Evolutionary conservation across 495 filamentous ascomycete genomes (phyloP), one percentile per base, ranked within the genome.

Genomic region (Gamarada debralockiae): DNA sequence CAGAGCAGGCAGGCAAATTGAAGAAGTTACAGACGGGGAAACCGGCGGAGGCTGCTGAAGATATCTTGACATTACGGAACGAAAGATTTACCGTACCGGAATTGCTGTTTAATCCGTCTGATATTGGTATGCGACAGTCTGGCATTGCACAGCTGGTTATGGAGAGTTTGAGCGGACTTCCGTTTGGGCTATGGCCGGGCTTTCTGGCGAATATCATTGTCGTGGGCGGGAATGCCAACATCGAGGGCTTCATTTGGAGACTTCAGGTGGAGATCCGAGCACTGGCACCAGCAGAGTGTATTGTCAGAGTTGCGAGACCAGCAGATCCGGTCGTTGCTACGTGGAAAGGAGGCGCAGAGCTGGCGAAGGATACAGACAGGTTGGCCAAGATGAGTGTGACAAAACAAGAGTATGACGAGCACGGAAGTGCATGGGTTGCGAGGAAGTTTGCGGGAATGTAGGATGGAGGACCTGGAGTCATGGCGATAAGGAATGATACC

Each of bases 31-130:
- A 69, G 44, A 74, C 79, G 13, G 72, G 77, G 36, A 66, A 75
- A n/a, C 72, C 72, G 15, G 63, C 72, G 9, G 79, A 82, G 24
- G 73, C 78, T 3, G 74, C 81, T 1, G 93, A 97, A 62, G 90
- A 97, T 60, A 80, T 90, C 20, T 67, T 97, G 59, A 90, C 92
- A 0, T 70, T 97, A 18, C 83, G 88, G 2, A 97, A 96, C 63
- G 93, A 99, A 67, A 79, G 93, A 38, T 99, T 99, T 63, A 74
- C 81, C 14, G 87, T 96, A 0, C 92, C 93, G 2, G 93, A 99
- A 67, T 74, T 97, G 20, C 73, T 97, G 15, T 97, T 97, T 65
- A 84, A 76, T 21, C 92, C 93, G 0, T 75, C 74, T 2, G 91
- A 97, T 67, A 85, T 99, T 46, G 93, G 92, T 0, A 77, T 97